A percentile compares a stretch with the other conserved stretches of the same genome.
Conservation (phyloP, 2,329 filamentous ascomycete genomes). For the Fusarium sterilihyphosum region DNA sequence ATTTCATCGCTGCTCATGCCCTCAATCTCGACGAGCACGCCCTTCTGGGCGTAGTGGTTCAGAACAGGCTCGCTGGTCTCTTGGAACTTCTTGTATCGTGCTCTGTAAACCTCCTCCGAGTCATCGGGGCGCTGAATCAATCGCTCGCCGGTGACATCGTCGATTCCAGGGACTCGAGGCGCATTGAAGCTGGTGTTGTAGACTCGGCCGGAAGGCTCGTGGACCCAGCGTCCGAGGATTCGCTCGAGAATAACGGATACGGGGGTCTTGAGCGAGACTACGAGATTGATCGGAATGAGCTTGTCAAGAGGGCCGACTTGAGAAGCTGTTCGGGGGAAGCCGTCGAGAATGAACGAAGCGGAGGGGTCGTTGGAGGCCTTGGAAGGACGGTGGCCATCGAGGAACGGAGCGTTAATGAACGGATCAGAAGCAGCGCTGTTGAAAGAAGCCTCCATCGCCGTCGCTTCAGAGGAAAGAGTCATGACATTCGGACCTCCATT, state of each 20-base stretch:
- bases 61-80: slow-evolving; percentile 87
- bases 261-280: slow-evolving; percentile 87
- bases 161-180: slow-evolving; percentile 80
- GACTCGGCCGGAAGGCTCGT: slow-evolving; percentile 87
- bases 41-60: slow-evolving; percentile 87
- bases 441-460: slow-evolving; percentile 50
- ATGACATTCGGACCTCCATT: slow-evolving; percentile 58
- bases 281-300: slow-evolving; percentile 93
- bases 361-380: slow-evolving; percentile 73
- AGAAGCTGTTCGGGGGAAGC: slow-evolving; percentile 87
- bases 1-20: slow-evolving; percentile 96
- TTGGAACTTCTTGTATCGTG: slow-evolving; percentile 83
- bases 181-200: slow-evolving; percentile 96
- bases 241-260: slow-evolving; percentile 87
- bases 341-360: slow-evolving; percentile 94
- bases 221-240: slow-evolving; percentile 92
- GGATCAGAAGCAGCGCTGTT: slow-evolving; percentile 50
- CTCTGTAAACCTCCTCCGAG: slow-evolving; percentile 84
- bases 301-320: slow-evolving; percentile 83
- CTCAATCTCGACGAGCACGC: slow-evolving; percentile 85
- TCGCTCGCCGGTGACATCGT: slow-evolving; percentile 90
- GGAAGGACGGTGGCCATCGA: slow-evolving; percentile 51
- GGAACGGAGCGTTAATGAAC: slow-evolving; percentile 53
- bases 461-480: slow-evolving; percentile 59
- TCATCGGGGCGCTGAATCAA: slow-evolving; percentile 88